Conservation (phyloP, 805 yeast genomes). For the Metschnikowia gruessii region DNA sequence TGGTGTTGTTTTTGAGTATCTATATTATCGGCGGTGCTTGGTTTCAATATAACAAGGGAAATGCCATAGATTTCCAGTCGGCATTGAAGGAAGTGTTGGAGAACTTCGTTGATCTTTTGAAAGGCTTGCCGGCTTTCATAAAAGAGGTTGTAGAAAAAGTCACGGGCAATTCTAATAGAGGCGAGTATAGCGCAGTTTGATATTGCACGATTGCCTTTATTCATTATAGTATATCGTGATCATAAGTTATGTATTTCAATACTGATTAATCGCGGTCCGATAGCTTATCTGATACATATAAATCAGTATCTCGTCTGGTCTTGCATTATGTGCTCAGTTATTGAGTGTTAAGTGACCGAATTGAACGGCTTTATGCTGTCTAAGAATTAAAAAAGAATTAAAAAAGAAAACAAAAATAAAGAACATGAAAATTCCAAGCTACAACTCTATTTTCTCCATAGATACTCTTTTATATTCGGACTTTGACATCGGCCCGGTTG, state of each 20-base stretch:
- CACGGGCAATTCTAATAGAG: slow-evolving; percentile 62
- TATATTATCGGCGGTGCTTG: slow-evolving; percentile 75
- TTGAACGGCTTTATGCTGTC: too few relatives aligned
- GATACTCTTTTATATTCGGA: too few relatives aligned
- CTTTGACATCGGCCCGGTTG: neutral
- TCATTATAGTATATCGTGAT: neutral
- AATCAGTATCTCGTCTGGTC: too few relatives aligned
- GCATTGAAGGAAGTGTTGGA: slow-evolving; percentile 72
- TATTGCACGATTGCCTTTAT: neutral
- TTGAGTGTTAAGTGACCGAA: too few relatives aligned
- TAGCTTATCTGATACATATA: too few relatives aligned
- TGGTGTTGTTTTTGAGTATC: slow-evolving; percentile 65
- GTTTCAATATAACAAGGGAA: slow-evolving; percentile 70
- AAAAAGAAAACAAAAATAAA: too few relatives aligned
- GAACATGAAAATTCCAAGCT: too few relatives aligned
- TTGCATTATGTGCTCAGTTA: too few relatives aligned
- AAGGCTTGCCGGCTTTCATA: slow-evolving; percentile 61
- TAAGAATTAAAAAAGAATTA: too few relatives aligned
- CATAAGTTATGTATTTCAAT: too few relatives aligned
- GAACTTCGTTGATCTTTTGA: slow-evolving; percentile 53
- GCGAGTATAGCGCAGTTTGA: slow-evolving; percentile 90
- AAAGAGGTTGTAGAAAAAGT: slow-evolving; percentile 67
- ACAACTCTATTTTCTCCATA: too few relatives aligned
- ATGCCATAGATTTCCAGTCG: slow-evolving; percentile 67
- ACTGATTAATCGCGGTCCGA: too few relatives aligned